Evolutionary conservation across 2,329 filamentous ascomycete species (phyloP).

Genomic region (Plenodomus lindquistii): DNA sequence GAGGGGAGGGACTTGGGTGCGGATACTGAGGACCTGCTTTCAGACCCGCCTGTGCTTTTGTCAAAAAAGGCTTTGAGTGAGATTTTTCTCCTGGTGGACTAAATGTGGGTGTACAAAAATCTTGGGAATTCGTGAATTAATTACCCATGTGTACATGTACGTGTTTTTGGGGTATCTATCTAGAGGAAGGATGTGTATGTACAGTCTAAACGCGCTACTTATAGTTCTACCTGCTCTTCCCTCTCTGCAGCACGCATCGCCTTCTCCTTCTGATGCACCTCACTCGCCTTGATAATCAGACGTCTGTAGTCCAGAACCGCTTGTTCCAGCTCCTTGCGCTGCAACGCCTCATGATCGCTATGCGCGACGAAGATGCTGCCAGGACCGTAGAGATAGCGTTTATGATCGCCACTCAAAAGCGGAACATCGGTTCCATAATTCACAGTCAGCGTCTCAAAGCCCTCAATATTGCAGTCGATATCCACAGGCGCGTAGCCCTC

Average conservation of each 20-base stretch:
- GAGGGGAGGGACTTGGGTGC: slow-evolving; percentile 16
- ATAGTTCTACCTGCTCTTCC: slow-evolving; percentile 26
- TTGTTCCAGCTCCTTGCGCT: slow-evolving; percentile 72
- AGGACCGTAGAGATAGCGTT: slow-evolving; percentile 65
- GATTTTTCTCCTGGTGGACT: slow-evolving; percentile 41
- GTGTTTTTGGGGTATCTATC: background rate
- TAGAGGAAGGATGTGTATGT: background rate
- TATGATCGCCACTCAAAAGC: slow-evolving; percentile 70
- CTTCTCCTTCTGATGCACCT: slow-evolving; percentile 25
- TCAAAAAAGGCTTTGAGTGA: no score
- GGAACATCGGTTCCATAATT: slow-evolving; percentile 96
- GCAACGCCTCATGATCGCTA: slow-evolving; percentile 78
- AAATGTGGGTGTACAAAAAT: slow-evolving; percentile 39
- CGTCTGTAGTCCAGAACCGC: slow-evolving; percentile 80
- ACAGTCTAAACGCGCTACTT: slow-evolving; percentile 7
- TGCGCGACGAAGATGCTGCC: slow-evolving; percentile 84
- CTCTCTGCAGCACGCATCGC: background rate
- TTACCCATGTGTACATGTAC: no score
- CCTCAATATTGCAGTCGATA: slow-evolving; percentile 80
- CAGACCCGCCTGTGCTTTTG: slow-evolving; percentile 43
- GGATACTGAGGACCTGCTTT: slow-evolving; percentile 23
- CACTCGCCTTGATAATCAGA: slow-evolving; percentile 37
- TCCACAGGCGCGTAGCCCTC: slow-evolving; percentile 77
- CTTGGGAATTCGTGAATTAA: no score
- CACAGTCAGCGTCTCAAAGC: slow-evolving; percentile 80